Evolutionary conservation across 2,329 filamentous ascomycete species (phyloP).

Genomic region (Ustilaginoidea virens): DNA sequence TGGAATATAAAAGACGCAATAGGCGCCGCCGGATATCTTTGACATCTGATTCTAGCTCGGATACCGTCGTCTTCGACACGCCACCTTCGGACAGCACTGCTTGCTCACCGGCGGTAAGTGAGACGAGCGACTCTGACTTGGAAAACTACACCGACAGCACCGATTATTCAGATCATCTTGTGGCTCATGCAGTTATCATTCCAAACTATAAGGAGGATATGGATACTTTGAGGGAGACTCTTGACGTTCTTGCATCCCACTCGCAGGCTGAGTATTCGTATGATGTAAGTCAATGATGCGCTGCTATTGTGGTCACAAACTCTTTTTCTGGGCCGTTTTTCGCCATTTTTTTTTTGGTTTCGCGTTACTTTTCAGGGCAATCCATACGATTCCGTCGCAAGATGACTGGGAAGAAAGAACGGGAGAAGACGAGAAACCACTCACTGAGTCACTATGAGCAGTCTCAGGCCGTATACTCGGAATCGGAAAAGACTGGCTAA

Average conservation of each 20-base stretch:
- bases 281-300: slow-evolving; percentile 53
- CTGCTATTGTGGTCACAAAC: too few species aligned
- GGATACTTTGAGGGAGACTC: slow-evolving; percentile 50
- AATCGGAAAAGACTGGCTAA: too few species aligned
- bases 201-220: slow-evolving; percentile 64
- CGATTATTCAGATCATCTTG: slow-evolving; percentile 21
- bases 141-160: slow-evolving; percentile 30
- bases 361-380: too few species aligned
- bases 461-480: too few species aligned
- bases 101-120: slow-evolving; percentile 31
- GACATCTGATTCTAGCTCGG: slow-evolving; percentile 39
- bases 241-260: slow-evolving; percentile 54
- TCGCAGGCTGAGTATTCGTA: slow-evolving; percentile 47
- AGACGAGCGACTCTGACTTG: slow-evolving; percentile 34
- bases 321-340: too few species aligned
- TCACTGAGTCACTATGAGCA: slow-evolving; percentile 2
- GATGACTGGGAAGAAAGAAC: too few species aligned
- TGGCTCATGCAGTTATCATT: slow-evolving; percentile 53
- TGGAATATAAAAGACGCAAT: slow-evolving; percentile 28
- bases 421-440: too few species aligned
- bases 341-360: too few species aligned
- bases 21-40: slow-evolving; percentile 35
- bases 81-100: slow-evolving; percentile 27
- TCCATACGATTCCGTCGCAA: too few species aligned
- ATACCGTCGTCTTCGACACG: slow-evolving; percentile 37